Evolutionary conservation across 2,329 filamentous ascomycete species (phyloP), one percentile per base, ranked within the genome.

Genomic region (Sclerotinia trifoliorum): DNA sequence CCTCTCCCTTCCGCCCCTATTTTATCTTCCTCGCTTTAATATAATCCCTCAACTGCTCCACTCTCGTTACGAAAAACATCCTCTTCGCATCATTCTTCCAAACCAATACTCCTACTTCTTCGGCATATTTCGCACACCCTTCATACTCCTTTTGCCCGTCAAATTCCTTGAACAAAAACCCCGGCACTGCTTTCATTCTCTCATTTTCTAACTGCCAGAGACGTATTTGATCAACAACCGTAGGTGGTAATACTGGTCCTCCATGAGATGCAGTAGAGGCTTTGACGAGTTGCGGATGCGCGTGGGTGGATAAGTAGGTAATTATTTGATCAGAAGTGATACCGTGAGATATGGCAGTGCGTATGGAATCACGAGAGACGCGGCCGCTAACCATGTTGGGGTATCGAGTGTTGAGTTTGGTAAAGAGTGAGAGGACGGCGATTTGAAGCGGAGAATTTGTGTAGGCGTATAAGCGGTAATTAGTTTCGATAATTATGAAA

Each of bases 131-230:
- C 5, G 87, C 84, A 15, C 92, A 86, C 56, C 86, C 88, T 62
- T 86, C 82, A 77, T 92, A 95, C 77, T 94, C 91, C 67, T 85
- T 85, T 64, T 84, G 81, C 44, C 84, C 88, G 55, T 88, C 87
- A 76, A 98, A 97, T 71, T 98, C 94, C 76, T 90, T 90, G 82
- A 99, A 96, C 39, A 98, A 79, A 78, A 93, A 98, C 0, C 95
- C 95, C 0, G 85, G 82, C 6, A 88, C 93, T 1, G 91, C 88
- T 78, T 91, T 91, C 86, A 99, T 96, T 63, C 95, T 87, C 81
- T 99, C 95, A 72, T 94, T 93, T 80, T 99, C 95, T 65, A 98
- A 88, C 81, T 99, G 94, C 95, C 95, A 99, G 26, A 99, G 86
- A 2, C 94, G 86, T 75, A 99, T 97, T 82, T 99, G 95, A 79